These are phyloP conservation scores for Neurospora pannonica DNA, from an alignment of 495 filamentous ascomycete species.

Conservation along the genomic window DNA sequence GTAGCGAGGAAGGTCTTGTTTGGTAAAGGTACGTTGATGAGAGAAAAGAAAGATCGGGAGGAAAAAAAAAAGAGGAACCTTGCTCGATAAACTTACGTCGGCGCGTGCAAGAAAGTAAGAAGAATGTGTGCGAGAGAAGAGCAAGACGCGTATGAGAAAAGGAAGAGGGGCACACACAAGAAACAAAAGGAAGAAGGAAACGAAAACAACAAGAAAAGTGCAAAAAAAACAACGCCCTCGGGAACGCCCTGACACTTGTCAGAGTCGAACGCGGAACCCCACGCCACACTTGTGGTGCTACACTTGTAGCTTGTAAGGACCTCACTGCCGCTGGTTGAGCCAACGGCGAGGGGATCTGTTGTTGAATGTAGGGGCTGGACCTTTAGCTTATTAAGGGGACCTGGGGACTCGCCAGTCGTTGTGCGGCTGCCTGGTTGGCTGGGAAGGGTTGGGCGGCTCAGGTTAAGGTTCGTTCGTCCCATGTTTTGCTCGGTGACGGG, in stretches of 20 bases:
- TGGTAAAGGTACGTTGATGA: background rate
- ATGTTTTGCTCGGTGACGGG: background rate
- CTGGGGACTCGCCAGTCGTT: background rate
- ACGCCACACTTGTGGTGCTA: background rate
- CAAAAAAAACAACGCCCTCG: background rate
- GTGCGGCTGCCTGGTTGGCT: background rate
- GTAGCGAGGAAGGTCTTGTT: background rate
- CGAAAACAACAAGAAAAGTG: background rate
- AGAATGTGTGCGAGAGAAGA: background rate
- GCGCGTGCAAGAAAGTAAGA: background rate
- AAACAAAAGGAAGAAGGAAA: background rate
- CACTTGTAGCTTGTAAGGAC: background rate
- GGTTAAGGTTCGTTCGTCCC: background rate
- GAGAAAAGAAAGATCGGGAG: background rate
- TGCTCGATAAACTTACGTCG: background rate
- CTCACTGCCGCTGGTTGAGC: background rate
- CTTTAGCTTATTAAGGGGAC: background rate
- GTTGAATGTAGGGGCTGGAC: background rate
- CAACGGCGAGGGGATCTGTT: background rate
- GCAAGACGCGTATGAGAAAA: background rate
- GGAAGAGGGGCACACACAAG: background rate
- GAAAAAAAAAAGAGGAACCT: background rate
- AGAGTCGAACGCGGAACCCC: background rate
- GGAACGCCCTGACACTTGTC: background rate
- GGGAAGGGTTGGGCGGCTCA: background rate